Evolutionary conservation across 2,329 filamentous ascomycete species (phyloP).

Genomic region (Onygena corvina): DNA sequence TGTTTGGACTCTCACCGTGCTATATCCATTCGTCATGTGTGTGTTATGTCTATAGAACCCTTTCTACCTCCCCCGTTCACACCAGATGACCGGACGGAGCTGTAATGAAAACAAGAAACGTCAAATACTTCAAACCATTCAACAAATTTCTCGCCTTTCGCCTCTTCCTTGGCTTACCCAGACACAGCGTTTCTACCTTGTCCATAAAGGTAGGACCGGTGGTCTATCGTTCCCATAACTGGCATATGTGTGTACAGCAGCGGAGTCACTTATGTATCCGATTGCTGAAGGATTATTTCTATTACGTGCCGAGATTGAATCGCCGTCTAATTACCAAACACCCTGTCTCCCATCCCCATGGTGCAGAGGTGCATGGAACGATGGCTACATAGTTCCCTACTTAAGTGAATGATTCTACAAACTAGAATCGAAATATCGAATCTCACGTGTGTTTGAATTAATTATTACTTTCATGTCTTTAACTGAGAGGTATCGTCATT

Average conservation of each 20-base stretch:
- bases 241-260: slow-evolving; percentile 65
- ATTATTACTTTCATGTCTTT: neutral
- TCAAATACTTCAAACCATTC: neutral
- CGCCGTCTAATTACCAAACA: slow-evolving; percentile 40
- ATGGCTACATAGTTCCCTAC: slow-evolving; percentile 33
- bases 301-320: slow-evolving; percentile 50
- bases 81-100: slow-evolving; percentile 1
- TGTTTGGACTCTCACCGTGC: slow-evolving; percentile 1
- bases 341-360: slow-evolving; percentile 30
- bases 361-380: slow-evolving; percentile 38
- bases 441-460: no score
- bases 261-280: slow-evolving; percentile 45
- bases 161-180: neutral
- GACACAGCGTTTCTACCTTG: no score
- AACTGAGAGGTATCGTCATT: neutral
- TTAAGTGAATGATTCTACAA: slow-evolving; percentile 20
- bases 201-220: no score
- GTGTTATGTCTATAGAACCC: slow-evolving; percentile 13
- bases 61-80: neutral
- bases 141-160: neutral
- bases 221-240: slow-evolving; percentile 19
- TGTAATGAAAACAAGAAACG: slow-evolving; percentile 8
- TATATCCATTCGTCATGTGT: slow-evolving; percentile 17
- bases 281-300: slow-evolving; percentile 54
- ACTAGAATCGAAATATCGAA: neutral